A percentile compares a stretch with the other conserved stretches of the same genome.
Evolutionary conservation across 768 basidiomycete species (phyloP).

Genomic region (Nidularia pulvinata): DNA sequence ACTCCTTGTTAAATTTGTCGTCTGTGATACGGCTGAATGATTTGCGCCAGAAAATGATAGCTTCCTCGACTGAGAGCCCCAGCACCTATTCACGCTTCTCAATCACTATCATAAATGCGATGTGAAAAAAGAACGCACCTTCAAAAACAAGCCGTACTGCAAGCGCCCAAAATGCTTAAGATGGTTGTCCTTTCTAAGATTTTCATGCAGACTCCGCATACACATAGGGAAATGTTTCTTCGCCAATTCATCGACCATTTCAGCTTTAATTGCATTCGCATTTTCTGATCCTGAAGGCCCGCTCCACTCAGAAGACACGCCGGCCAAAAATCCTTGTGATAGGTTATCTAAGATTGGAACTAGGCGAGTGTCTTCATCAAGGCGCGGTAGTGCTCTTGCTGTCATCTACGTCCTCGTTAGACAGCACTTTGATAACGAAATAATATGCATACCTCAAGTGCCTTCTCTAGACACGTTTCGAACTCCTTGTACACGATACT

Average conservation of each 20-base stretch:
- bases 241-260: slow-evolving; percentile 91
- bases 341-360: slow-evolving; percentile 89
- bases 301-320: slow-evolving; percentile 83
- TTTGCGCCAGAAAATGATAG: slow-evolving; percentile 90
- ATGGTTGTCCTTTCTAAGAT: slow-evolving; percentile 74
- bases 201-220: slow-evolving; percentile 90
- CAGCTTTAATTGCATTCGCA: slow-evolving; percentile 79
- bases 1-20: slow-evolving; percentile 97
- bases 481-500: slow-evolving; percentile 91
- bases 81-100: slow-evolving; percentile 59
- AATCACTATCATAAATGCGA: neutral
- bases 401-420: slow-evolving; percentile 55
- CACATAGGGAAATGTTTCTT: slow-evolving; percentile 93
- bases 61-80: slow-evolving; percentile 94
- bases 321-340: slow-evolving; percentile 92
- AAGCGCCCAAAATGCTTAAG: slow-evolving; percentile 92
- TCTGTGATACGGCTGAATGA: slow-evolving; percentile 82
- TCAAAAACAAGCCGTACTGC: slow-evolving; percentile 93
- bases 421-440: neutral
- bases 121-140: slow-evolving; percentile 48
- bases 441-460: slow-evolving; percentile 62
- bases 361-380: slow-evolving; percentile 94
- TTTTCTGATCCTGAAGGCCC: slow-evolving; percentile 47
- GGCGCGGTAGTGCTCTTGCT: slow-evolving; percentile 80
- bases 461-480: slow-evolving; percentile 64